Evolutionary conservation across 331 rosid species (phyloP), one percentile per base, ranked within the genome.

Genomic region (Rosa hybrid): DNA sequence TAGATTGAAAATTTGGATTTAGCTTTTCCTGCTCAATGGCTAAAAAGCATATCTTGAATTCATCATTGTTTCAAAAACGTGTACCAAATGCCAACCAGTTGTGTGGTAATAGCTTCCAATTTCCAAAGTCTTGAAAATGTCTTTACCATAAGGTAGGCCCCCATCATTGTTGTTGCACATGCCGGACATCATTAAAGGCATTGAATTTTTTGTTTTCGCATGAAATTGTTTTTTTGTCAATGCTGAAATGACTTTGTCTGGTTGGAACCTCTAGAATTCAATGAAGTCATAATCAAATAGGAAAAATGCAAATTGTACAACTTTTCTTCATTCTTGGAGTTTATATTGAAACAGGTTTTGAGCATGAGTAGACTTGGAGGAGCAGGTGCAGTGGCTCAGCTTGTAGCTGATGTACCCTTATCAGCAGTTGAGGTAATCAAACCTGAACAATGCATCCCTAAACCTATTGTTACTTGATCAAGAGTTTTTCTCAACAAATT

Each of bases 331-430:
- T 81, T 74, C 7, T 53, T 25, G 45, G 34, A 16, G 42, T 45
- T 74, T 27, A 27, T 56, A 30, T 76, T 78, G 68, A 68, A 70
- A 75, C 90, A 93, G 99, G 99, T 96, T 34, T 85, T 96, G 78
- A 96, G 99, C 86, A 92, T 96, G 99, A 96, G 99, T 80, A 88
- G 98, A 75, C 87, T 93, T 5, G 99, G 99, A 44, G 99, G 97
- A 84, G 94, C 99, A 42, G 95, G 98, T n/a, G 99, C 97, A 17
- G 97, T 93, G 72, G 99, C 99, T 84, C 99, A 96, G 70, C 99
- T 96, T 84, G 98, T 96, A 16, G 94, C 97, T 59, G 99, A 96
- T 83, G 97, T 92, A 68, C 98, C 98, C 78, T 12, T 91, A 74
- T 90, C 96, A 72, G 90, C 94, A n/a, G 83, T 85, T 7, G 99